Evolutionary conservation across 768 basidiomycete species (phyloP).

Genomic region (Lactifluus hygrophoroides): DNA sequence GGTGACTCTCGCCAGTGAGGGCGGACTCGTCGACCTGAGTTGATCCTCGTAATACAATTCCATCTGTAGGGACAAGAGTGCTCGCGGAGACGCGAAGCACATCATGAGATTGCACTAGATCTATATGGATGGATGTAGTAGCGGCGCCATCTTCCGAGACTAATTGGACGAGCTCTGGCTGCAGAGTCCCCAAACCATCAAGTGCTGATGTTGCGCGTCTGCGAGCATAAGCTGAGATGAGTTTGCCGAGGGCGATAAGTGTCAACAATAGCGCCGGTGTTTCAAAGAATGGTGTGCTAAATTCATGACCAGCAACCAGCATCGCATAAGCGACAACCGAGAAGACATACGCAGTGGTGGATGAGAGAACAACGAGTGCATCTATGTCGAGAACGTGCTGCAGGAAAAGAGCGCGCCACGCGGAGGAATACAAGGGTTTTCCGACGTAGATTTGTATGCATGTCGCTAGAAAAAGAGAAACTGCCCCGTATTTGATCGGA

Average conservation of each 20-base stretch:
- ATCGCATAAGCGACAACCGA: slow-evolving; percentile 33
- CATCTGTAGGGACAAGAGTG: slow-evolving; percentile 34
- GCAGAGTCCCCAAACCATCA: slow-evolving; percentile 29
- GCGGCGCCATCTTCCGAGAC: slow-evolving; percentile 22
- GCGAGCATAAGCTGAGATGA: slow-evolving; percentile 32
- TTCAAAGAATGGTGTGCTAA: slow-evolving; percentile 34
- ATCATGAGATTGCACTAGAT: slow-evolving; percentile 33
- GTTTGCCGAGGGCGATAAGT: slow-evolving; percentile 34
- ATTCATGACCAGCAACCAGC: slow-evolving; percentile 27
- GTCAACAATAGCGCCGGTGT: slow-evolving; percentile 36
- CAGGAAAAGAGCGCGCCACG: slow-evolving; percentile 31
- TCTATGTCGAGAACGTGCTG: slow-evolving; percentile 33
- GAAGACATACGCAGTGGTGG: slow-evolving; percentile 33
- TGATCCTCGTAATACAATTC: slow-evolving; percentile 28
- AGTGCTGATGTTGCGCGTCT: slow-evolving; percentile 29
- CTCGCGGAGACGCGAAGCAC: slow-evolving; percentile 30
- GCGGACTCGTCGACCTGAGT: slow-evolving; percentile 36
- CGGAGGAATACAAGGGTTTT: slow-evolving; percentile 31
- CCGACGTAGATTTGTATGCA: slow-evolving; percentile 31
- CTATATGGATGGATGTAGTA: slow-evolving; percentile 21
- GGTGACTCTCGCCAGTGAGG: slow-evolving; percentile 35
- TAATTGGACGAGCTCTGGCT: slow-evolving; percentile 27
- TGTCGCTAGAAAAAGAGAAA: slow-evolving; percentile 33
- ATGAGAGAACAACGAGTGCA: slow-evolving; percentile 33
- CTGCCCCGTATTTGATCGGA: slow-evolving; percentile 29